Percentiles rank a stretch among this genome's conserved stretches.
Evolutionary conservation across 2,329 filamentous ascomycete species (phyloP).

Genomic region (Ophiostoma quercus): DNA sequence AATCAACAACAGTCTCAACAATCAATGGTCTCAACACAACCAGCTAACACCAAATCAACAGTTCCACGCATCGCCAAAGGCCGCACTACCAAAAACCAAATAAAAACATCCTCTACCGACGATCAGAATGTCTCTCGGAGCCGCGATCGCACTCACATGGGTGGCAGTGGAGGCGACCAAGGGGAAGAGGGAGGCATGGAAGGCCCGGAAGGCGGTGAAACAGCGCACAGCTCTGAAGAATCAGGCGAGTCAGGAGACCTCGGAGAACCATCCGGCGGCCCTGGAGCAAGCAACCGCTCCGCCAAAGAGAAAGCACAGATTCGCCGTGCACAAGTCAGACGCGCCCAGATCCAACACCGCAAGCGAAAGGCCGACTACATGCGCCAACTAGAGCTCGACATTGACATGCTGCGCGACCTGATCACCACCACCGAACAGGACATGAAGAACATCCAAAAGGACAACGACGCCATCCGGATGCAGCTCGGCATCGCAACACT

Average conservation of each 20-base stretch:
- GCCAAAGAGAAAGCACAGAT: slow-evolving; percentile 41
- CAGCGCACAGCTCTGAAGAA: slow-evolving; percentile 16
- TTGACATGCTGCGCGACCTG: slow-evolving; percentile 44
- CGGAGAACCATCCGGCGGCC: not conserved
- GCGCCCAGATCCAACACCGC: slow-evolving; percentile 51
- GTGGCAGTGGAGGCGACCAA: slow-evolving; percentile 19
- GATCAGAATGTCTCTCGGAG: slow-evolving; percentile 13
- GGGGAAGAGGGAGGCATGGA: slow-evolving; percentile 13
- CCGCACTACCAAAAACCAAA: slow-evolving; percentile 11
- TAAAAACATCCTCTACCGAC: not conserved
- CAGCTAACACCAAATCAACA: slow-evolving; percentile 18
- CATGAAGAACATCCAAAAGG: slow-evolving; percentile 34
- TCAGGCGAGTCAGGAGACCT: not conserved
- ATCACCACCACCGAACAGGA: slow-evolving; percentile 43
- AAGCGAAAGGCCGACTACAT: slow-evolving; percentile 53
- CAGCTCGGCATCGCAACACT: slow-evolving; percentile 30
- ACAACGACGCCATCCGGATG: slow-evolving; percentile 43
- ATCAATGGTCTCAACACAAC: not conserved
- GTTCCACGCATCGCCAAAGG: slow-evolving; percentile 18
- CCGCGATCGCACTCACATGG: not conserved
- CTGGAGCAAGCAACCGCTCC: not conserved
- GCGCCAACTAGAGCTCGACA: slow-evolving; percentile 49
- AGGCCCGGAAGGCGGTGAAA: slow-evolving; percentile 15
- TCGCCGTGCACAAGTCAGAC: slow-evolving; percentile 49
- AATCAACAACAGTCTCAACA: slow-evolving; percentile 9